Conservation (phyloP, 1,139 yeast species). For the Geotrichum fermentans region DNA sequence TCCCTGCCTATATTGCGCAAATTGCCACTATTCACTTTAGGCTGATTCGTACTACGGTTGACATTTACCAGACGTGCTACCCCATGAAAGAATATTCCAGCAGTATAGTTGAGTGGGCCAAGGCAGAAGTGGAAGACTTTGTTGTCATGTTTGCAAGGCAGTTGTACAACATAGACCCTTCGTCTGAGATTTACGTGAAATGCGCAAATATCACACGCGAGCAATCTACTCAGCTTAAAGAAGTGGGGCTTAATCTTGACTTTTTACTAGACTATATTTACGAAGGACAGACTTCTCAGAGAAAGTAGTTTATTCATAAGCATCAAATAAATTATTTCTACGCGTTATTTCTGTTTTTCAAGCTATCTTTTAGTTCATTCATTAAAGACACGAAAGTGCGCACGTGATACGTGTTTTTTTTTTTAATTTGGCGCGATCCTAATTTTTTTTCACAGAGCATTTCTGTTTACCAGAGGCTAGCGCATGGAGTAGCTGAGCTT, state of each 20-base stretch:
- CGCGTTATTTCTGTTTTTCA: neutral
- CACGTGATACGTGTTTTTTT: no score
- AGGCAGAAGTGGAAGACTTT: conserved; percentile 58
- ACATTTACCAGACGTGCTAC: conserved; percentile 46
- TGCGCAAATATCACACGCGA: conserved; percentile 52
- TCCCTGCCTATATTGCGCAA: conserved; percentile 53
- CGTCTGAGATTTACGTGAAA: conserved; percentile 45
- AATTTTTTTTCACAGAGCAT: no score
- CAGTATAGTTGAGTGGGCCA: conserved; percentile 63
- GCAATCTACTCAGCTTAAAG: conserved; percentile 59
- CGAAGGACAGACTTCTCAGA: conserved; percentile 15
- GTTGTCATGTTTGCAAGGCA: conserved; percentile 61
- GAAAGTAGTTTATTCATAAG: neutral
- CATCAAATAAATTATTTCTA: neutral
- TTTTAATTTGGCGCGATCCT: no score
- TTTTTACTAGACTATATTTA: conserved; percentile 36
- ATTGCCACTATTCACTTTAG: conserved; percentile 58
- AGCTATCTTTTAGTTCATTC: neutral
- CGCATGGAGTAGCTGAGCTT: neutral
- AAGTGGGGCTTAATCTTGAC: conserved; percentile 69
- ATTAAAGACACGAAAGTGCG: neutral
- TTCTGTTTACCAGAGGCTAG: neutral
- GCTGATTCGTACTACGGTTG: conserved; percentile 47
- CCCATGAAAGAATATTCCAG: conserved; percentile 33
- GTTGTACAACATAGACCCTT: conserved; percentile 56